These are phyloP conservation scores for Cyclotella choctawhatcheeana DNA, from an alignment of 108 stramenopile genomes.

Conservation along the genomic window DNA sequence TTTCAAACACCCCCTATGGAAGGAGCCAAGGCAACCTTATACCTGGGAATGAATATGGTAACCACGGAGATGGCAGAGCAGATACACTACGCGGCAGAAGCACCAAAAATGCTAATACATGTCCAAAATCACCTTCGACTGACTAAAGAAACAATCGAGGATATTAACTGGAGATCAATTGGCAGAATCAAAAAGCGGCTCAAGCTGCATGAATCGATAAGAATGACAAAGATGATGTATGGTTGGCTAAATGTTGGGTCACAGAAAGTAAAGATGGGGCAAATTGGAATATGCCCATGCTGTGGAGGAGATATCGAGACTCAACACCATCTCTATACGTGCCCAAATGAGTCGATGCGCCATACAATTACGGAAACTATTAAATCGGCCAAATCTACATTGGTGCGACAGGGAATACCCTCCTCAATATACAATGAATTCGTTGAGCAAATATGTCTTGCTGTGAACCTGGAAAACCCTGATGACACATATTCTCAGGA, in stretches of 20 bases:
- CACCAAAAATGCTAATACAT: background rate
- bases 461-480: too few relatives aligned
- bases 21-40: background rate
- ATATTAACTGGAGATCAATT: background rate
- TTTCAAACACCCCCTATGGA: background rate
- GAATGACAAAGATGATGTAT: conserved; percentile 3
- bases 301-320: background rate
- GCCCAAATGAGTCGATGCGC: background rate
- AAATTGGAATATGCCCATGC: background rate
- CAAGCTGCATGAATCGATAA: background rate
- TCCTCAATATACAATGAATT: background rate
- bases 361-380: background rate
- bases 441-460: background rate
- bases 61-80: background rate
- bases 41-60: background rate
- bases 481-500: too few relatives aligned
- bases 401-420: background rate
- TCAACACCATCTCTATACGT: background rate
- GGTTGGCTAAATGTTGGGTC: background rate
- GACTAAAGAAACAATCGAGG: background rate
- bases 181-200: background rate
- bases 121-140: background rate
- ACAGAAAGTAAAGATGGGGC: background rate
- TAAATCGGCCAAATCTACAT: background rate
- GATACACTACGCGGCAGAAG: background rate